These are phyloP conservation scores for Kwoniella sp. DNA, from an alignment of 768 basidiomycete species.

Conservation along the genomic window DNA sequence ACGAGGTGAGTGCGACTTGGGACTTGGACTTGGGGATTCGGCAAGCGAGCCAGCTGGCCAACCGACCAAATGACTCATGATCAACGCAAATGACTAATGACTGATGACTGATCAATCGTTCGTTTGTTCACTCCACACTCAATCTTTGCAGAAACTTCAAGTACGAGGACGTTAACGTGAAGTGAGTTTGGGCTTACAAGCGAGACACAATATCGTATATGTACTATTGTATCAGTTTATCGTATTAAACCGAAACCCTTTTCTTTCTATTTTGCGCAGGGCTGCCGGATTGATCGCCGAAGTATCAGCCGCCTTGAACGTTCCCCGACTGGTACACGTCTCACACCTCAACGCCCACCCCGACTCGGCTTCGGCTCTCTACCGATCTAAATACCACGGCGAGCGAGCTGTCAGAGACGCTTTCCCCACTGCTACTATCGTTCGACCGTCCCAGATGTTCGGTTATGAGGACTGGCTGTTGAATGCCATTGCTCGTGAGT, in stretches of 20 bases:
- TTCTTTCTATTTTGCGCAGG: constrained; percentile 10
- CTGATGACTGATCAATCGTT: neutral
- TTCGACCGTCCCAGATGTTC: constrained; percentile 80
- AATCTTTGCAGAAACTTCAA: constrained; percentile 72
- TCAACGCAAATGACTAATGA: no score
- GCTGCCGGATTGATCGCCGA: constrained; percentile 85
- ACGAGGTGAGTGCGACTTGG: constrained; percentile 69
- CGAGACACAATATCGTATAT: no score
- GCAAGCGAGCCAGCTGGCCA: no score
- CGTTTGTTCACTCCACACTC: no score
- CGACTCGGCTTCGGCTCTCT: constrained; percentile 77
- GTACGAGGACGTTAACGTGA: constrained; percentile 76
- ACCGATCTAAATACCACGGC: constrained; percentile 84
- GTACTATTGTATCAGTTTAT: no score
- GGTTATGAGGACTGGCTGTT: constrained; percentile 95
- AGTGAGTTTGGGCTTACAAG: constrained; percentile 47
- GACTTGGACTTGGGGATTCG: no score
- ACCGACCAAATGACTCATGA: no score
- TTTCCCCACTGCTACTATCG: constrained; percentile 83
- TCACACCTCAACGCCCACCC: constrained; percentile 90
- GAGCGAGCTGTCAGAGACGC: constrained; percentile 80
- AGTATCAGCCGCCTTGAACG: constrained; percentile 73
- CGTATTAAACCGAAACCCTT: neutral
- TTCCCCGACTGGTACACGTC: constrained; percentile 85
- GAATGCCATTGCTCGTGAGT: constrained; percentile 86